Evolutionary conservation across 805 yeast species (phyloP).

Genomic region (Yarrowia porcina): DNA sequence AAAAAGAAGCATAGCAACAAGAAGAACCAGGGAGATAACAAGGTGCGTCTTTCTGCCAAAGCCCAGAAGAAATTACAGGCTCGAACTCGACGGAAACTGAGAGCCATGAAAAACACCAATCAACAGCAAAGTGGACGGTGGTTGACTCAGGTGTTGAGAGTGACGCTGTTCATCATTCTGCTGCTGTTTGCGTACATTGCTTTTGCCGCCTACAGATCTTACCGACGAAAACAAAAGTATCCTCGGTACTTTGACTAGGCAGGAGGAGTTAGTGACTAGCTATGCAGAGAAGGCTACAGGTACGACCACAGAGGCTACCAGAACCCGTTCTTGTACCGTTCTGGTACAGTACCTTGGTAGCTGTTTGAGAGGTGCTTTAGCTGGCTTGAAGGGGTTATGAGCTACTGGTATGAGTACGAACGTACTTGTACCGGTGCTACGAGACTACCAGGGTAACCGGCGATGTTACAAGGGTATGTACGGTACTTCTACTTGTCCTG

Average conservation of each 20-base stretch:
- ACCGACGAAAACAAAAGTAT: slow-evolving; percentile 11
- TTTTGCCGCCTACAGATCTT: background rate
- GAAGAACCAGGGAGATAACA: background rate
- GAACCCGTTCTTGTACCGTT: too few species aligned
- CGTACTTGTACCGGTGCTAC: too few species aligned
- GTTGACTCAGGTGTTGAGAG: background rate
- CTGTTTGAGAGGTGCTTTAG: too few species aligned
- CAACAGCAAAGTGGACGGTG: slow-evolving; percentile 5
- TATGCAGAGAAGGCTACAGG: too few species aligned
- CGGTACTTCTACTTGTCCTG: too few species aligned
- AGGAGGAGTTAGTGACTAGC: too few species aligned
- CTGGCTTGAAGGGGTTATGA: too few species aligned
- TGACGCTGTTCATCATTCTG: slow-evolving; percentile 5
- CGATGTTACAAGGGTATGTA: too few species aligned
- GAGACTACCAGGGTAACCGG: too few species aligned
- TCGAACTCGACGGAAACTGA: background rate
- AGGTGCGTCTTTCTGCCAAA: background rate
- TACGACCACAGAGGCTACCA: too few species aligned
- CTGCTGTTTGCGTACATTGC: slow-evolving; percentile 13
- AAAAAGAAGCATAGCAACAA: slow-evolving; percentile 1
- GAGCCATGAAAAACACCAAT: background rate
- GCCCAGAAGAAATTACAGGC: slow-evolving; percentile 19
- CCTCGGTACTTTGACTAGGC: slow-evolving; percentile 11
- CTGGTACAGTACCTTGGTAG: too few species aligned
- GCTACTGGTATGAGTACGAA: too few species aligned